These are phyloP conservation scores for Phialophora expanda DNA, from an alignment of 2,329 filamentous ascomycete genomes.

Conservation along the genomic window DNA sequence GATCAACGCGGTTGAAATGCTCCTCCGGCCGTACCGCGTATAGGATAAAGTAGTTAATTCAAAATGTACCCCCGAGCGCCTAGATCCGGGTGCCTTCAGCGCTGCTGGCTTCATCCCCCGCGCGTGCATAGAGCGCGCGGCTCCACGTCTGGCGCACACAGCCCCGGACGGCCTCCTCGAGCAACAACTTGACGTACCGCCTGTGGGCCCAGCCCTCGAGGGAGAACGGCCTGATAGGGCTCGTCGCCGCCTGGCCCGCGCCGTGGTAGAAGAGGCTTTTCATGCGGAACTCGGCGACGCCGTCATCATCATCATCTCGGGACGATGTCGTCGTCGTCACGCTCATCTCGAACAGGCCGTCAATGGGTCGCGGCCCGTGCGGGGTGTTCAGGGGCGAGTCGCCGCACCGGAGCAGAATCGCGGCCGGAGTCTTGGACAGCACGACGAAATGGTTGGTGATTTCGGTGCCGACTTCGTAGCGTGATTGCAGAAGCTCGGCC, in stretches of 20 bases:
- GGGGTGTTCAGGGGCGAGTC: slow-evolving; percentile 63
- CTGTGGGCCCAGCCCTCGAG: background rate
- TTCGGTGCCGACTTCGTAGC: slow-evolving; percentile 66
- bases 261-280: slow-evolving; percentile 66
- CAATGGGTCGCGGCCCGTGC: slow-evolving; percentile 59
- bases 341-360: slow-evolving; percentile 71
- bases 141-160: background rate
- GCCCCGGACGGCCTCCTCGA: slow-evolving; percentile 1
- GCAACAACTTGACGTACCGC: slow-evolving; percentile 8
- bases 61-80: too few relatives aligned
- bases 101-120: background rate
- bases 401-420: slow-evolving; percentile 69
- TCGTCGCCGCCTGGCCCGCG: background rate
- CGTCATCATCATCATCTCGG: slow-evolving; percentile 51
- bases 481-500: slow-evolving; percentile 59
- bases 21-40: too few relatives aligned
- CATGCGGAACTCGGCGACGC: slow-evolving; percentile 67
- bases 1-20: too few relatives aligned
- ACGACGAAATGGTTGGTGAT: slow-evolving; percentile 77
- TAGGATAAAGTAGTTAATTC: too few relatives aligned
- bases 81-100: background rate
- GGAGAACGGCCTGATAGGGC: background rate
- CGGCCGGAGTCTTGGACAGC: slow-evolving; percentile 64
- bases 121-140: background rate
- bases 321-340: slow-evolving; percentile 58